Evolutionary conservation across 2,329 filamentous ascomycete genomes (phyloP).

Genomic region (Harringtonia lauricola): DNA sequence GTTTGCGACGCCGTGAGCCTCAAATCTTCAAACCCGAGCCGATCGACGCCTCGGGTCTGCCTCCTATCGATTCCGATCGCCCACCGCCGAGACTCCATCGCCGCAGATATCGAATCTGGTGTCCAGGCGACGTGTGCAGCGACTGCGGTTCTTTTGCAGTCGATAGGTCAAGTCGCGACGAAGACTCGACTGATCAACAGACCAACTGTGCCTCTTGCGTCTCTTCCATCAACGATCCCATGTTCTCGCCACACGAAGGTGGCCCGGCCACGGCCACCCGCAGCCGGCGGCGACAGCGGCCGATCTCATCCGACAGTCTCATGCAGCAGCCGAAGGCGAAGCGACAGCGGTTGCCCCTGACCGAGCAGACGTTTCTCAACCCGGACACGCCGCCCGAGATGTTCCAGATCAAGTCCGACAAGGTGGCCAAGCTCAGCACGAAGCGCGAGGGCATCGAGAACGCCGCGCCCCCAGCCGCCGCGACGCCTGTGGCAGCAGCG

Average conservation of each 20-base stretch:
- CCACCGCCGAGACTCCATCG: too few relatives aligned
- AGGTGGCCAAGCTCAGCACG: constrained; percentile 30
- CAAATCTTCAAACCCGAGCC: too few relatives aligned
- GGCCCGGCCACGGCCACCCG: constrained; percentile 46
- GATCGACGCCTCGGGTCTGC: too few relatives aligned
- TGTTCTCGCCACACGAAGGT: constrained; percentile 46
- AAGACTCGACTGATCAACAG: too few relatives aligned
- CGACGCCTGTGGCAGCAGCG: constrained; percentile 9
- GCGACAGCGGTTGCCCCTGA: constrained; percentile 46
- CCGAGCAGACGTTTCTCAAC: constrained; percentile 44
- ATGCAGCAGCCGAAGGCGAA: constrained; percentile 51
- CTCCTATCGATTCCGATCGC: too few relatives aligned
- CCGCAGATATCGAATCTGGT: too few relatives aligned
- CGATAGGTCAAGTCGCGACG: too few relatives aligned
- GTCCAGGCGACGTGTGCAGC: too few relatives aligned
- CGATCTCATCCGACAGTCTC: constrained; percentile 41
- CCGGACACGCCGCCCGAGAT: constrained; percentile 40
- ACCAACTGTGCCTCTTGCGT: neutral
- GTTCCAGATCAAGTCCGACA: constrained; percentile 44
- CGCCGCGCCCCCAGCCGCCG: constrained; percentile 10
- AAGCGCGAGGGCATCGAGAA: constrained; percentile 38
- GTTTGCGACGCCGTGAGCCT: too few relatives aligned
- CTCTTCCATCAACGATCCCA: constrained; percentile 18
- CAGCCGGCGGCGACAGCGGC: constrained; percentile 51
- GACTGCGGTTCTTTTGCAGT: too few relatives aligned